A percentile compares a stretch with the other conserved stretches of the same genome.
Evolutionary conservation across 1,284 basidiomycete species (phyloP).

Genomic region (Ustilago hordei): DNA sequence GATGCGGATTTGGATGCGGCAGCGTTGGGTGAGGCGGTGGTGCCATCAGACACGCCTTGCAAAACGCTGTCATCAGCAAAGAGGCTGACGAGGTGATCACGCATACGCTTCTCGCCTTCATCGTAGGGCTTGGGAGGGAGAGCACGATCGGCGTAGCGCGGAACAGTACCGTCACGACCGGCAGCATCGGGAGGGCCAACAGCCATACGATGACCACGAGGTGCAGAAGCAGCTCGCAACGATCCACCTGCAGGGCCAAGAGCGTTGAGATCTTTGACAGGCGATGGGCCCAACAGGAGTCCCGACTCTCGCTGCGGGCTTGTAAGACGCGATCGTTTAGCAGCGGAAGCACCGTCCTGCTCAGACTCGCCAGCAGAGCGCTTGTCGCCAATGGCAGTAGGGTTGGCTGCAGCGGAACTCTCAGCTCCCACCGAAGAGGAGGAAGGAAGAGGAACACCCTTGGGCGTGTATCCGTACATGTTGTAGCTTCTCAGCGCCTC

Average conservation of each 20-base stretch:
- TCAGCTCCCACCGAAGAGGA: constrained; percentile 17
- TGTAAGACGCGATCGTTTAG: constrained; percentile 44
- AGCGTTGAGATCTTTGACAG: constrained; percentile 66
- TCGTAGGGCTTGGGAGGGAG: constrained; percentile 60
- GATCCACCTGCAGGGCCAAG: constrained; percentile 59
- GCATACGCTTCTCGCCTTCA: constrained; percentile 64
- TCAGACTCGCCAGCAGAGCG: constrained; percentile 24
- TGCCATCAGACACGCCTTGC: constrained; percentile 8
- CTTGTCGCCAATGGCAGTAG: constrained; percentile 28
- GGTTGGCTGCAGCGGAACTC: background rate
- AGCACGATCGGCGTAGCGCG: constrained; percentile 66
- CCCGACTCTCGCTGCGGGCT: constrained; percentile 36
- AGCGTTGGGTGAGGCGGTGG: constrained; percentile 12
- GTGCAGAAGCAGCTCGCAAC: constrained; percentile 59
- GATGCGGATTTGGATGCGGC: constrained; percentile 2
- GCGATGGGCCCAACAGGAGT: constrained; percentile 50
- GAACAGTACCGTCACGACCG: constrained; percentile 41
- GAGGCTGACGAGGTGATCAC: constrained; percentile 60
- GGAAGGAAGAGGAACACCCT: constrained; percentile 53
- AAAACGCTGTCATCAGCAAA: constrained; percentile 61
- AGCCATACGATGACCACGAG: constrained; percentile 41
- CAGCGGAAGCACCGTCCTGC: constrained; percentile 24
- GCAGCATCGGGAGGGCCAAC: constrained; percentile 51
- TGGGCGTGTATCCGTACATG: constrained; percentile 59
- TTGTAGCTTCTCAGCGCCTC: constrained; percentile 57